Conservation (phyloP, 768 basidiomycete species). For the Boletus subparvulus region DNA sequence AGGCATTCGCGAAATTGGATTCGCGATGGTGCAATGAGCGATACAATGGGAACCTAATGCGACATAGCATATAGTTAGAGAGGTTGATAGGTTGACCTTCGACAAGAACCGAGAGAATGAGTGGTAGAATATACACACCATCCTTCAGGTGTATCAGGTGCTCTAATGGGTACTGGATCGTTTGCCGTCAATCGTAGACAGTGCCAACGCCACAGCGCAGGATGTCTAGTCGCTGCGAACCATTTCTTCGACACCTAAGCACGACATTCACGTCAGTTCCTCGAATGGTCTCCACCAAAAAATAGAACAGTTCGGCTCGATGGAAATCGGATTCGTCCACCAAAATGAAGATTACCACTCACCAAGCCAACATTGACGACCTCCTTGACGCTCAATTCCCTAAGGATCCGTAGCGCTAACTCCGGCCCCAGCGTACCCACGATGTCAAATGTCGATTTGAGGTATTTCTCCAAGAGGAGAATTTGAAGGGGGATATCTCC, state of each 20-base stretch:
- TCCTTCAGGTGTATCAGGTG: slow-evolving; percentile 63
- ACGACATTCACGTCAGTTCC: neutral
- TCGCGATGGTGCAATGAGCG: slow-evolving; percentile 83
- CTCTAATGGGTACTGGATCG: slow-evolving; percentile 65
- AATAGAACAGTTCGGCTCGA: neutral
- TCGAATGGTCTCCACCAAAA: neutral
- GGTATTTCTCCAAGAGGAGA: slow-evolving; percentile 80
- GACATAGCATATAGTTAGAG: neutral
- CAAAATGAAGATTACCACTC: slow-evolving; percentile 12
- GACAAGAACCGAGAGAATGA: neutral
- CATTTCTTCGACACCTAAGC: slow-evolving; percentile 43
- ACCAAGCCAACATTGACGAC: slow-evolving; percentile 50
- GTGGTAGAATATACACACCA: slow-evolving; percentile 50
- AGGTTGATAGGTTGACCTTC: neutral
- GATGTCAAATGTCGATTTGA: slow-evolving; percentile 79
- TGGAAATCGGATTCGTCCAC: neutral
- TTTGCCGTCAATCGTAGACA: slow-evolving; percentile 69
- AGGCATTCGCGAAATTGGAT: slow-evolving; percentile 72
- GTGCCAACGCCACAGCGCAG: slow-evolving; percentile 75
- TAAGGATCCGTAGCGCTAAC: slow-evolving; percentile 63
- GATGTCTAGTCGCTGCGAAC: slow-evolving; percentile 48
- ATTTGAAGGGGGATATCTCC: slow-evolving; percentile 86
- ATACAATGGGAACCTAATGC: slow-evolving; percentile 62
- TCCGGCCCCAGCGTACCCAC: slow-evolving; percentile 69
- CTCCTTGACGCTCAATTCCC: slow-evolving; percentile 56